Conservation (phyloP, 805 yeast species). For the Kuraishia ogatae region DNA sequence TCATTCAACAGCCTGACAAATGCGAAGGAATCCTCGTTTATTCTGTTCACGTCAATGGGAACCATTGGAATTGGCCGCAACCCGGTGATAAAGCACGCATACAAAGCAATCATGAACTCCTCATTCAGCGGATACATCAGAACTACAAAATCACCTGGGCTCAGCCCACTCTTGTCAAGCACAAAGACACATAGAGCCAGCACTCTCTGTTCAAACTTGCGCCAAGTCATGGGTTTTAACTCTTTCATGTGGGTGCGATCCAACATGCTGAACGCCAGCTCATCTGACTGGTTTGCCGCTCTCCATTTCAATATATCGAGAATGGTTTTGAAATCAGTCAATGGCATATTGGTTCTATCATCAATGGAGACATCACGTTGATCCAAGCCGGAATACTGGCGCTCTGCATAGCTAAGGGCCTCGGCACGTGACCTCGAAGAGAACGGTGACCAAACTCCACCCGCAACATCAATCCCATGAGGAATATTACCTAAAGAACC, state of each 20-base stretch:
- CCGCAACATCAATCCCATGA: constrained; percentile 65
- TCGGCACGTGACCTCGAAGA: constrained; percentile 58
- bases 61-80: constrained; percentile 67
- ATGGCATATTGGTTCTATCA: constrained; percentile 63
- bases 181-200: constrained; percentile 69
- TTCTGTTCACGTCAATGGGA: constrained; percentile 56
- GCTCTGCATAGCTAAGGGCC: constrained; percentile 53
- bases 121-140: constrained; percentile 83
- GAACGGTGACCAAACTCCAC: constrained; percentile 81
- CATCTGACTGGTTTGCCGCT: constrained; percentile 65
- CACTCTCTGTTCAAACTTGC: constrained; percentile 66
- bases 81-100: constrained; percentile 83
- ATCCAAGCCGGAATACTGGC: constrained; percentile 78
- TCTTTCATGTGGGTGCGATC: constrained; percentile 32
- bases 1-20: constrained; percentile 59
- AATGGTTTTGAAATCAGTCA: constrained; percentile 65
- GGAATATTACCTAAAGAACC: constrained; percentile 59
- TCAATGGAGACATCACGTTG: constrained; percentile 70
- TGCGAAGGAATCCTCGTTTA: constrained; percentile 67
- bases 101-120: constrained; percentile 73
- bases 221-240: constrained; percentile 62
- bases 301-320: constrained; percentile 75
- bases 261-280: constrained; percentile 55
- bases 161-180: constrained; percentile 52
- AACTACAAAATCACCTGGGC: constrained; percentile 65